Evolutionary conservation across 352 stramenopile genomes (phyloP).

Genomic region (Aphanomyces invadans): DNA sequence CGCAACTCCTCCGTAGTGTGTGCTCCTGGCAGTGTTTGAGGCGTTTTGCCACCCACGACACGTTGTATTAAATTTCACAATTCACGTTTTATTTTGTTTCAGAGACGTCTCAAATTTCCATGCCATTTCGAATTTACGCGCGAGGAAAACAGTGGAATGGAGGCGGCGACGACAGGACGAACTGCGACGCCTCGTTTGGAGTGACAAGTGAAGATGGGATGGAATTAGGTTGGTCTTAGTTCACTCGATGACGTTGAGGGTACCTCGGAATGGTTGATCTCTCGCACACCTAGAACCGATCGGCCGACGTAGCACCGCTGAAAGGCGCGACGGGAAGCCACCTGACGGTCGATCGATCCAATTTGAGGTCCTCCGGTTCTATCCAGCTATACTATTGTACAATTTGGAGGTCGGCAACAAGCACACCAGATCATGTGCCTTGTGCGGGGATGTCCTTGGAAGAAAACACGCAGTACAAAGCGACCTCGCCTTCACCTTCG

Average conservation of each 20-base stretch:
- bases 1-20: too few relatives aligned
- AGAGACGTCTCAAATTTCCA: not conserved
- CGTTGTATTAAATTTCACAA: conserved; percentile 5
- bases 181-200: not conserved
- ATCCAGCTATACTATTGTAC: conserved; percentile 20
- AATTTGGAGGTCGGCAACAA: not conserved
- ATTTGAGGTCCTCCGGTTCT: conserved; percentile 1
- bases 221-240: not conserved
- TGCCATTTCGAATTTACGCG: not conserved
- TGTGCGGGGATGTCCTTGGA: conserved; percentile 13
- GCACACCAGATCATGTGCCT: conserved; percentile 12
- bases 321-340: conserved; percentile 1
- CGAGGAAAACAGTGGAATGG: too few relatives aligned
- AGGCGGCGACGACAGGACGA: not conserved
- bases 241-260: not conserved
- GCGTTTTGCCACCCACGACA: conserved; percentile 6
- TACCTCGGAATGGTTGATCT: not conserved
- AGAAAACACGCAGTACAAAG: not conserved
- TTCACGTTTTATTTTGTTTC: not conserved
- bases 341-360: conserved; percentile 2
- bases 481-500: not conserved
- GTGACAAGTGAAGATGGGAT: not conserved
- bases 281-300: conserved; percentile 15
- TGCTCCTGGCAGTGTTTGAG: not conserved
- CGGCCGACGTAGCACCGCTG: not conserved